A percentile compares a stretch with the other conserved stretches of the same genome.
These are phyloP conservation scores for Pseudocercospora eumusae DNA, from an alignment of 2,329 filamentous ascomycete genomes.

Conservation along the genomic window DNA sequence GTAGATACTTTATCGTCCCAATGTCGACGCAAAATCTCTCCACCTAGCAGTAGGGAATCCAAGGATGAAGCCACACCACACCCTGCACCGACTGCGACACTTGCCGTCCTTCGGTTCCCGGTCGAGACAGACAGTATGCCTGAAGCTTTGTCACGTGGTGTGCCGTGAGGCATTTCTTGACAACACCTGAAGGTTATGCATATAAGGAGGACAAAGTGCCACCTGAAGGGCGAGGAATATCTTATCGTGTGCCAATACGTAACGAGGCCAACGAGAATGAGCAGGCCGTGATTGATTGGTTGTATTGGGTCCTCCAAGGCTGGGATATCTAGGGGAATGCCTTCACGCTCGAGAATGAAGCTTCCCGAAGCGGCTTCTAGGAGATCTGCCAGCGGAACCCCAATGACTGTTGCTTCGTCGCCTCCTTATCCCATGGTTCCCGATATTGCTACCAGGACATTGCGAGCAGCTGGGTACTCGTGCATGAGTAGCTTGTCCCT, in stretches of 20 bases:
- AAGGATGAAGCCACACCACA: too few species aligned
- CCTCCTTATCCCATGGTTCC: too few species aligned
- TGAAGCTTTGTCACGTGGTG: neutral
- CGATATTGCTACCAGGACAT: too few species aligned
- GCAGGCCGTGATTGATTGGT: neutral
- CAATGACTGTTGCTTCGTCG: too few species aligned
- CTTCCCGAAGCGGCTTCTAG: too few species aligned
- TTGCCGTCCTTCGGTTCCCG: neutral
- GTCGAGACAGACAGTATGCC: neutral
- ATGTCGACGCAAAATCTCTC: neutral
- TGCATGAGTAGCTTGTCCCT: too few species aligned
- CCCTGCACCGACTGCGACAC: neutral
- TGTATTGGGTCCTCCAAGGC: neutral
- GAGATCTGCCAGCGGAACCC: too few species aligned
- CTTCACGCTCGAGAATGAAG: too few species aligned
- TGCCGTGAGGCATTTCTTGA: neutral
- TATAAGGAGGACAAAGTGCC: too few species aligned
- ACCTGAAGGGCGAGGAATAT: too few species aligned
- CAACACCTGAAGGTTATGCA: neutral
- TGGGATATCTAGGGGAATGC: neutral
- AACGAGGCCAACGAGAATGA: neutral
- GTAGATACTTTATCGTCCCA: neutral
- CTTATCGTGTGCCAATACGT: neutral
- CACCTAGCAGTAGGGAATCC: too few species aligned
- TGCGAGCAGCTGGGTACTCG: too few species aligned